Evolutionary conservation across 169 alveolate species (phyloP), one percentile per base, ranked within the genome.

Genomic region (Eimeria zaria): DNA sequence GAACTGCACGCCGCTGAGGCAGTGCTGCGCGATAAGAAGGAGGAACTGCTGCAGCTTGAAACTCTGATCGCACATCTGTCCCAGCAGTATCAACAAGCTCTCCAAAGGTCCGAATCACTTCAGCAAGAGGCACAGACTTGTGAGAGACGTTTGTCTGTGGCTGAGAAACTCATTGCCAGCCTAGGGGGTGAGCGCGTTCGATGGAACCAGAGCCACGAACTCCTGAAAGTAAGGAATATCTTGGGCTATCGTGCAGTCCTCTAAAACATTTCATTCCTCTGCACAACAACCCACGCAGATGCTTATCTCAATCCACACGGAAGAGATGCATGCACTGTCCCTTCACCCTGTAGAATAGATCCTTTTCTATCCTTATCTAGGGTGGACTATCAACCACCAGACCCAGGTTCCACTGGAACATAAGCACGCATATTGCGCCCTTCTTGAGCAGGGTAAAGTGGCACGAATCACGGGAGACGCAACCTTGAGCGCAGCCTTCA

Each of bases 151-250:
- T 97, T 96, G 41, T 91, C 96, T n/a, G 98, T 99, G 89, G 99
- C 99, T 55, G 99, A 99, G 97, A 98, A 98, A 93, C 98, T 99
- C 73, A 99, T 99, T 96, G 98, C 98, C 91, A 99, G 99, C 81
- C 98, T 99, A 22, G 98, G 99, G 69, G 99, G 99, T 73, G 99
- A 99, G 97, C 98, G 98, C 95, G 98, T 96, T 8, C 97, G 99
- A 74, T 99, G 99, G 99, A 98, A 98, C 20, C 98, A 98, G 74
- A 99, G 99, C 95, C 99, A 99, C 36, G 98, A 98, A 87, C 98
- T 98, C 60, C 98, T 99, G 88, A 99, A 80, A 78, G 97, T 85
- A 83, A 96, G 58, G 41, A 78, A 30, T 11, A 48, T n/a, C 48
- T 6, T 3, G 64, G 48, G 22, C 16, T 24, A 48, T 46, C 39